Evolutionary conservation across 2,329 filamentous ascomycete genomes (phyloP), one percentile per base, ranked within the genome.

Genomic region (Endocalyx cinctus): DNA sequence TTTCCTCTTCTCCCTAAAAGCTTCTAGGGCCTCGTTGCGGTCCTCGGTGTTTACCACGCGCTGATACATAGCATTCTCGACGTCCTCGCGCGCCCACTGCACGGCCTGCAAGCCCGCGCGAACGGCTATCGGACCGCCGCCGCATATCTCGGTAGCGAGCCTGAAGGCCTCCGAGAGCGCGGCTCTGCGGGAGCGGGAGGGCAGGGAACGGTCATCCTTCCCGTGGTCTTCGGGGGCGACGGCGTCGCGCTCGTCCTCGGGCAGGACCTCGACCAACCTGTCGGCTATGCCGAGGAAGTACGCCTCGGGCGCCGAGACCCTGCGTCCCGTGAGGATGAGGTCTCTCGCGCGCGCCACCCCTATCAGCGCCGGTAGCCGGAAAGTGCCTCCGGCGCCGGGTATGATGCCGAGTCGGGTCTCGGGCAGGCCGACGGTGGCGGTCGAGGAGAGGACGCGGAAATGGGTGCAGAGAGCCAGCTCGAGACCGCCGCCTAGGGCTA

Each of bases 371-470:
- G 88, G 87, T 1, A 98, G 78, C 8, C 92, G 82, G 60, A 87
- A 87, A 1, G 90, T 97, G 39, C 90, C 92, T 27, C 92, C 92
- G 3, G 90, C 92, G 38, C 92, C 92, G 4, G 92, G 92, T 45
- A 98, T 84, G 57, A 98, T 98, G 35, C 84, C 92, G 3, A 98
- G 74, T 3, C 89, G 75, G 2, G 92, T 97, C 60, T 98, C 92
- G 2, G 92, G 92, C 5, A 64, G 77, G 0, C 80, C 89, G 34
- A 98, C 79, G 16, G 72, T 67, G 12, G 87, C 84, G 20, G 81
- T 84, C 25, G 85, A 87, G 19, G 81, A 76, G 46, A 97, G 82
- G 33, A 98, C 82, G 46, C 92, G 87, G 62, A 98, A 79, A 60
- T 92, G 81, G 2, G 90, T 94, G 47, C 84, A 81, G 6, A 98